Percentiles rank a stretch among this genome's conserved stretches.
phyloP scores from a whole-genome alignment of 148 eudicot species.

The Rhododendron vialii region DNA sequence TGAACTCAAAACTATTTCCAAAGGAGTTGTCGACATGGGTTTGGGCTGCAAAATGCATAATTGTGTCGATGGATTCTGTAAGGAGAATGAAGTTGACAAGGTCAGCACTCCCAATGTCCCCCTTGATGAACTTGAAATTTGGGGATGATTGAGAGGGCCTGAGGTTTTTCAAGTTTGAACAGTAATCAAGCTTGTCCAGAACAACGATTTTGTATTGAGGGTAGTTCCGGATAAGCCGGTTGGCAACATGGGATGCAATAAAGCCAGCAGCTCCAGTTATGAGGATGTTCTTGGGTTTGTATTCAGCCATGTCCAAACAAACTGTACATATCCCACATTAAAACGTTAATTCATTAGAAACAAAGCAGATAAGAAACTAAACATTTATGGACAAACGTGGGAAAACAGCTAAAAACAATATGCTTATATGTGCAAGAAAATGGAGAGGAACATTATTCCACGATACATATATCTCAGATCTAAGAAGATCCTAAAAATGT shows the following conservation, averaged over 20 bases:
- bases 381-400: neutral
- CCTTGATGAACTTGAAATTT: constrained; percentile 29
- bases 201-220: constrained; percentile 26
- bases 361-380: neutral
- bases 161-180: constrained; percentile 27
- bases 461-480: neutral
- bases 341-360: neutral
- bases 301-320: constrained; percentile 2
- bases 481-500: neutral
- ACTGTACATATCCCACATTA: neutral
- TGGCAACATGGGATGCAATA: no score
- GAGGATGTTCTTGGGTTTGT: constrained; percentile 11
- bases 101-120: constrained; percentile 16
- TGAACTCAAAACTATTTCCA: neutral
- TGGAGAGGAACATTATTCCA: neutral
- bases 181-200: constrained; percentile 28
- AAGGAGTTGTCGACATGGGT: constrained; percentile 5
- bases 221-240: neutral
- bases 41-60: constrained; percentile 29
- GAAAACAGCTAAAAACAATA: constrained; percentile 10
- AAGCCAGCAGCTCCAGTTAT: neutral
- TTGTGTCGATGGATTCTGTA: constrained; percentile 23
- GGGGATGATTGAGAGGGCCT: constrained; percentile 10
- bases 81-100: constrained; percentile 20
- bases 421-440: neutral